These are phyloP conservation scores for Umbelopsis sp. DNA, from an alignment of 192 early-diverging fungal genomes.

Conservation along the genomic window DNA sequence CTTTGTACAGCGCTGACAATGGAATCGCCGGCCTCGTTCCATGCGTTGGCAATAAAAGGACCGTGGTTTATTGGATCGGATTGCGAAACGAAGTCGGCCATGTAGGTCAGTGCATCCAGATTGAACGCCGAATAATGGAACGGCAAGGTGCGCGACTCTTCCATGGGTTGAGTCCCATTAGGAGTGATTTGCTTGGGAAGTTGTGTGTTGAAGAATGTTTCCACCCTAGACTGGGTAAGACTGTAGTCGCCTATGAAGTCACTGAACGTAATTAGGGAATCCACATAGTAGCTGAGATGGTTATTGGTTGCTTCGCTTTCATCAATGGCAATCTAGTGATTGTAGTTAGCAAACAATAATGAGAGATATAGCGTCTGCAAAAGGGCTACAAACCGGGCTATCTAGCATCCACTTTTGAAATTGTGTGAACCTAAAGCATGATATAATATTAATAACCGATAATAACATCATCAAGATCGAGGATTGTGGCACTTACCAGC, in stretches of 20 bases:
- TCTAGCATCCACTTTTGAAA: constrained; percentile 3
- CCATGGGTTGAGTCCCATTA: not conserved
- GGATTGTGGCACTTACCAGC: not conserved
- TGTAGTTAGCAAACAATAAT: not conserved
- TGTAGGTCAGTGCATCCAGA: constrained; percentile 1
- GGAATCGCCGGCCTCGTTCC: not conserved
- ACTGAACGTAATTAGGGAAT: constrained; percentile 29
- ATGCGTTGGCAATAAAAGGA: not conserved
- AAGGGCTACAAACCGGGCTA: not conserved
- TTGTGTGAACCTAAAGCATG: not conserved
- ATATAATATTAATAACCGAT: not conserved
- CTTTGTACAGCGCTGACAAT: not conserved
- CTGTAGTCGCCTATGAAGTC: constrained; percentile 87
- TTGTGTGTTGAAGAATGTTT: not conserved
- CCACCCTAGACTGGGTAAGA: not conserved
- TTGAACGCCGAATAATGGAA: constrained; percentile 16
- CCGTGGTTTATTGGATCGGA: not conserved
- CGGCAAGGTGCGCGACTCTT: not conserved
- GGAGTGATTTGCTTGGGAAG: not conserved
- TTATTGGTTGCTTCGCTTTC: constrained; percentile 3
- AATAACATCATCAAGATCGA: too few species aligned
- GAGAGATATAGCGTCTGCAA: not conserved
- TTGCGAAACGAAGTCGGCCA: constrained; percentile 15
- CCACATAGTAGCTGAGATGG: constrained; percentile 3
- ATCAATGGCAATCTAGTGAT: constrained; percentile 11